phyloP scores from a whole-genome alignment of 2,329 filamentous ascomycete species.

The Leptographium procerum region DNA sequence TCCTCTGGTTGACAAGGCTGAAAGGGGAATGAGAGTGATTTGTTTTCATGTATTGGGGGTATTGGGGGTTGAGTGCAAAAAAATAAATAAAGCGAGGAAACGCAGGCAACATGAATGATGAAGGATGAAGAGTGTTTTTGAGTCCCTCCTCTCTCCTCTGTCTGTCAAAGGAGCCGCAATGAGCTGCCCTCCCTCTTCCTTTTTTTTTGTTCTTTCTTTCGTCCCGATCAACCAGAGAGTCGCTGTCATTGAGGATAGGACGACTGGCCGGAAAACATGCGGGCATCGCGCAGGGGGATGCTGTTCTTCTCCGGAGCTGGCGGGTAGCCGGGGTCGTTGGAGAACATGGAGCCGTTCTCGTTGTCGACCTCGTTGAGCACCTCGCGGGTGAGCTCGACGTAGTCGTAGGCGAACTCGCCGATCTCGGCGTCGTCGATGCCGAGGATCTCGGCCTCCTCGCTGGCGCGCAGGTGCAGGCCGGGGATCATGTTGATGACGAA shows the following conservation, averaged over 20 bases:
- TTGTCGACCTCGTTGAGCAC: constrained; percentile 13
- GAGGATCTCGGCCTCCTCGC: constrained; percentile 67
- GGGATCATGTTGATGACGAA: constrained; percentile 72
- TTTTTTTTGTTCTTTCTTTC: neutral
- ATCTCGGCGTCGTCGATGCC: constrained; percentile 86
- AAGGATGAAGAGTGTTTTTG: no score
- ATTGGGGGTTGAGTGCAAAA: no score
- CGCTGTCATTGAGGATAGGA: constrained; percentile 13
- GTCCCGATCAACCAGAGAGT: constrained; percentile 10
- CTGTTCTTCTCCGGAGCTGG: constrained; percentile 28
- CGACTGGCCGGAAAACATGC: constrained; percentile 25
- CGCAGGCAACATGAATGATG: no score
- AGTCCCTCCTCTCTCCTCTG: no score
- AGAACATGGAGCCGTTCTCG: constrained; percentile 19
- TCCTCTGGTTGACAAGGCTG: no score
- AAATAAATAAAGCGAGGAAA: no score
- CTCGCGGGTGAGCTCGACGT: constrained; percentile 67
- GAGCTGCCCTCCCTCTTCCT: no score
- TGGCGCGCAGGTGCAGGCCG: constrained; percentile 60
- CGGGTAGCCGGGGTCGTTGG: constrained; percentile 8
- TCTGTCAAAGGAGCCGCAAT: no score
- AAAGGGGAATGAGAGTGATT: no score
- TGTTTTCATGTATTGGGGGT: no score
- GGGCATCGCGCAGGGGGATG: constrained; percentile 34
- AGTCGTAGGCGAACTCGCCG: constrained; percentile 92